Evolutionary conservation across 345 rosid genomes (phyloP), one percentile per base, ranked within the genome.

Genomic region (Lepidium aucheri): DNA sequence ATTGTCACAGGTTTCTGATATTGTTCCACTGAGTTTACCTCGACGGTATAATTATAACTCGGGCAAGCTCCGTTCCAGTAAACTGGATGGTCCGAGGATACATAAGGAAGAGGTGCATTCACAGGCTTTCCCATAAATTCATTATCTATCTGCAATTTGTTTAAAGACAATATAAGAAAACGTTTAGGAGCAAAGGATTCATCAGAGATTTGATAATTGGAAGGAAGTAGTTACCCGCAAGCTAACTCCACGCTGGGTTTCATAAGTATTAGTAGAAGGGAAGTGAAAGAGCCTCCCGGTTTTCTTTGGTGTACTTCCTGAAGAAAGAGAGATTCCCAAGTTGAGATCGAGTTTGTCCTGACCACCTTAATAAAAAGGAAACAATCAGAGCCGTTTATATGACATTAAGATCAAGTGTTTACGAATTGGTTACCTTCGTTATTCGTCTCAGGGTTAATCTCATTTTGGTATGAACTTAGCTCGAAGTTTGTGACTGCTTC

Each of bases 401-500:
- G 36, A 16, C 39, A 6, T 15, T 28, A 9, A 63, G 9, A 47
- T 40, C 5, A 13, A 39, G 15, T 16, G 28, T 54, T 26, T 0
- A 32, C 4, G 58, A 35, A 35, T 17, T 11, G 56, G 8, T 10
- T 78, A 90, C 96, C 94, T 84, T 83, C 78, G 30, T 74, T 80
- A 43, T 62, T 59, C 70, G 77, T 68, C 76, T 70, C 86, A 43
- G 81, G 22, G 44, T 51, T 74, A 55, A 76, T 80, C 57, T 85
- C 87, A 63, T 87, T 85, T 58, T 85, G 82, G 78, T 87, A 93
- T 18, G 86, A 61, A 66, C 89, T 81, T 14, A 83, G 77, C 73
- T 86, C 93, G 46, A 94, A 94, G 76, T 94, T 94, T 70, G 99
- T 91, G 33, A 91, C 90, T 3, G 96, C 99, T 79, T 94, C 97